Base-by-base conservation (phyloP, 139 green algal species). In the Picochlorum sp. region DNA sequence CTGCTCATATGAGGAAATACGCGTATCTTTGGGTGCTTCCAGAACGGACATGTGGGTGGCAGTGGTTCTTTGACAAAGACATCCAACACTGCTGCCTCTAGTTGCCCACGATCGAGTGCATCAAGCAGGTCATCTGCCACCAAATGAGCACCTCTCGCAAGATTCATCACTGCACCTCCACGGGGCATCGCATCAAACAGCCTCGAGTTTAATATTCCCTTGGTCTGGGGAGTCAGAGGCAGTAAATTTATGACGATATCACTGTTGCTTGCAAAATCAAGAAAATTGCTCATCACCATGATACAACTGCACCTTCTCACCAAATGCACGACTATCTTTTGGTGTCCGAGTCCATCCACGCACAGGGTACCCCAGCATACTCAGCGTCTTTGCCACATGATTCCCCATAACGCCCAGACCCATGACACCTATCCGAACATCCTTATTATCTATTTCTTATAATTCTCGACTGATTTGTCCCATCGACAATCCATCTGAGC, bases 171-270 rank as follows among this genome's bases (percentile, higher is more conserved):
- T n/a, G 45, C 47, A 2, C 66, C 63, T 4, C 81, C 81, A 2
- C 7, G 24, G 1, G 66, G 81, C 69, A 87, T 72, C 63, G 65
- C 75, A 21, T 63, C 37, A 21, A 87, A 73, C 64, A 87, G 70
- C 49, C 68, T 23, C 1, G 58, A 61, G 51, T 74, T 67, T 26
- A 86, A 21, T 49, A 86, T 79, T 63, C 78, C 74, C 37, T 54
- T 47, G 1, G 81, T 87, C 9, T 68, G 60, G 3, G 51, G 41
- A 6, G 81, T 87, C 1, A 86, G 62, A 23, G 81, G 79, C 57
- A 87, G 73, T 65, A 87, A 62, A 68, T 69, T 80, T 28, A 87
- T 73, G 34, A 87, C 47, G n/a, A 85, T 62, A 56, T 87, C 70
- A 3, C 28, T 52, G 3, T 9, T 24, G 16, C 44, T 11, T 13